Evolutionary conservation across 768 basidiomycete genomes (phyloP), one percentile per base, ranked within the genome.

Genomic region (Trametes gibbosa): DNA sequence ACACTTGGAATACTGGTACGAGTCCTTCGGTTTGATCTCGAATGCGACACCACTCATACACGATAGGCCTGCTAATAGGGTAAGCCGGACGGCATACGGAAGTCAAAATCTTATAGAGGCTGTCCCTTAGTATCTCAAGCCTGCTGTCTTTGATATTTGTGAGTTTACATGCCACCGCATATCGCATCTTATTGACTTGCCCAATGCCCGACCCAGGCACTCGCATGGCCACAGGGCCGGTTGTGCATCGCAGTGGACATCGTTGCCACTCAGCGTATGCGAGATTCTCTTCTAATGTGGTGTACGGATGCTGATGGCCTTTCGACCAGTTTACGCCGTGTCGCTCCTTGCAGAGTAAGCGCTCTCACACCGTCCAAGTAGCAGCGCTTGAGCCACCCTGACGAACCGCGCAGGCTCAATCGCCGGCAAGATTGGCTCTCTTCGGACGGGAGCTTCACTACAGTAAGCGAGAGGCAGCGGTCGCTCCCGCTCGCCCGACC

Each of bases 281-380:
- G 27, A 25, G 1, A 6, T 27, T 29, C 23, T 14, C n/a, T 35
- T 0, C 6, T 6, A 1, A n/a, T 0, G 0, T 16, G 3, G 1
- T 3, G 13, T 14, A 12, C 5, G 21, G 27, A 17, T 3, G 2
- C 10, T 25, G 16, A 13, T 10, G 10, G 25, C 2, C 47, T 1
- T 50, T 17, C 0, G 21, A 7, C 34, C 27, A 56, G 55, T 56
- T 8, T 56, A 56, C 16, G 47, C 39, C 6, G 55, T 56, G 1
- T 41, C 55, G 25, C 55, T 56, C n/a, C 55, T 56, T 1, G 35
- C 45, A 1, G 47, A 56, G 55, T 50, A 17, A 27, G 54, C 24
- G 14, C 25, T 12, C 29, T 29, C 1, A 5, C 23, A n/a, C 37
- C 14, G 2, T 27, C 21, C 17, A 17, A 2, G 4, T 10, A 32